Base-by-base conservation (phyloP, 1,284 basidiomycete genomes). In the Inonotus obliquus region DNA sequence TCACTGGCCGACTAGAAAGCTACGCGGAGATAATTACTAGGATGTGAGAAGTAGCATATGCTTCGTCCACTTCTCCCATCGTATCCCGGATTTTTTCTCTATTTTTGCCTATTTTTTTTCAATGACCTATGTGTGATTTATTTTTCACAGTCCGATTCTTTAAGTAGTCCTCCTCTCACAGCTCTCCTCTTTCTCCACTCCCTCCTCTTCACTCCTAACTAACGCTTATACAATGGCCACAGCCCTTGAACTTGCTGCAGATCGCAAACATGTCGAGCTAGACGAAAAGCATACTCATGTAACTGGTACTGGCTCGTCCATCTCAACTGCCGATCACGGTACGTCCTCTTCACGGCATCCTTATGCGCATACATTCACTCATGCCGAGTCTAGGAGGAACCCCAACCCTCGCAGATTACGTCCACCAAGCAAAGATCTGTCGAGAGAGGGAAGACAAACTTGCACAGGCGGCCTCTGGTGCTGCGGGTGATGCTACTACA, bases 181-280 rank as follows among this genome's bases (percentile, higher is more conserved):
- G 23, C 55, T 57, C 38, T 57, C 41, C 23, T 21, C 25, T 47
- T 23, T 45, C 21, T 1, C 23, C 27, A 2, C 44, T 57, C n/a
- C 23, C 27, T 21, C 51, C 23, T 29, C 25, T 32, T 23, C 23
- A 11, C 25, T 32, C 3, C 52, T 54, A n/a, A 17, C 39, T 35
- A 37, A 17, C 9, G 17, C 17, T 14, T 19, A 51, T 27, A 21
- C 4, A 25, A 60, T 60, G 57, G 57, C 62, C n/a, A 60, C 62
- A 21, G 62, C 57, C 13, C 52, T 63, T n/a, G 32, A 60, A 37
- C 53, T 63, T 29, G 57, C 62, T 17, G 41, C 25, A 6, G 53
- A 63, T 32, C 53, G 57, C 17, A 56, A 60, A 23, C 62, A 63
- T 35, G 39, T 49, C 38, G 57, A 60, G 41, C 52, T 60, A 52